Conservation (phyloP, 1,284 basidiomycete species). For the Bondarzewia mesenterica region DNA sequence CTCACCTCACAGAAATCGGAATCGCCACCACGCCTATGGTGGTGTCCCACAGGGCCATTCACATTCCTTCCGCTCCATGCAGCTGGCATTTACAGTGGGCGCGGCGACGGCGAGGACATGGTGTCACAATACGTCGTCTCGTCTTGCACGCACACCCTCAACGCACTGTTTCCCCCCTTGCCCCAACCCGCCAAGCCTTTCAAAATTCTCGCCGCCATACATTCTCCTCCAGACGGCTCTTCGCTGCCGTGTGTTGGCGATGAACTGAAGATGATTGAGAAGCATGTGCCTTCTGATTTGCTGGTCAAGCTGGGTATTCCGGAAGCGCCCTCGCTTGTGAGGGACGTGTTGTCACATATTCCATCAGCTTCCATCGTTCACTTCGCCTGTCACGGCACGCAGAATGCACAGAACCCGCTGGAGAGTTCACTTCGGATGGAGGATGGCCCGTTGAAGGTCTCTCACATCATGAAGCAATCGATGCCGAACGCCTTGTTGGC, state of each 20-base stretch:
- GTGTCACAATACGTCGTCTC: neutral
- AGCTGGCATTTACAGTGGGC: neutral
- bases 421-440: neutral
- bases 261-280: neutral
- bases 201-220: neutral
- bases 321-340: neutral
- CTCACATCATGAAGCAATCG: neutral
- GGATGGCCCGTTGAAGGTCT: neutral
- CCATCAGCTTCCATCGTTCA: neutral
- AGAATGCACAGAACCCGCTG: neutral
- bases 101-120: neutral
- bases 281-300: too few species aligned
- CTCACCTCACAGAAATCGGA: slow-evolving; percentile 2
- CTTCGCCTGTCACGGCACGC: neutral
- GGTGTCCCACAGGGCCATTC: neutral
- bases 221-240: neutral
- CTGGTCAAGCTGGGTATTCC: neutral
- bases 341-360: neutral
- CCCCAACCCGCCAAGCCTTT: neutral
- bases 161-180: neutral
- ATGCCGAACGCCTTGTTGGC: neutral
- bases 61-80: neutral
- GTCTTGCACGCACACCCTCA: neutral
- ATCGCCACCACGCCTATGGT: neutral
- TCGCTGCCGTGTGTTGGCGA: neutral